Conservation (phyloP, 805 yeast species). For the Wickerhamomyces sydowiorum region DNA sequence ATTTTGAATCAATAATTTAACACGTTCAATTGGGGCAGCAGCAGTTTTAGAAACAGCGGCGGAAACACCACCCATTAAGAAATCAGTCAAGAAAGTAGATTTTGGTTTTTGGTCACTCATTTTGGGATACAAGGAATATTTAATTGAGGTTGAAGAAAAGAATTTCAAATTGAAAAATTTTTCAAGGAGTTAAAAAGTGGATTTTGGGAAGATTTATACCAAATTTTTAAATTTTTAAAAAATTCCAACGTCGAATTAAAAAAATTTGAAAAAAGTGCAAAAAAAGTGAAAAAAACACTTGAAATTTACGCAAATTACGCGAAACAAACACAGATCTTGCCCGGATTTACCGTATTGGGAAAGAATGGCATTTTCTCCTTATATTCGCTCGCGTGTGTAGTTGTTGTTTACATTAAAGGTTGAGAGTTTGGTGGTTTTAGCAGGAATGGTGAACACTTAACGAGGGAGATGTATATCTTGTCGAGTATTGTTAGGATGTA, state of each 20-base stretch:
- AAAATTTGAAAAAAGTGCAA: not conserved
- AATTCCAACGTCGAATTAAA: conserved; percentile 1
- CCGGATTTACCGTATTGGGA: not conserved
- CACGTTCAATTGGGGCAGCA: conserved; percentile 97
- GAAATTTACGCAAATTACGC: not conserved
- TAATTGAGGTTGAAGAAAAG: conserved; percentile 3
- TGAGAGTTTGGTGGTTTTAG: no score
- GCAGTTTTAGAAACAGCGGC: conserved; percentile 98
- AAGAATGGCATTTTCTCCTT: no score
- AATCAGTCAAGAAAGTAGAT: conserved; percentile 54
- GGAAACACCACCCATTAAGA: conserved; percentile 98
- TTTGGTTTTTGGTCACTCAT: conserved; percentile 28
- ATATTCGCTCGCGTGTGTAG: no score
- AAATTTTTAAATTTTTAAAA: not conserved
- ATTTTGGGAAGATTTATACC: not conserved
- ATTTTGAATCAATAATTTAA: conserved; percentile 92
- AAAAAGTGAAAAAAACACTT: not conserved
- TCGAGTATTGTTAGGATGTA: no score
- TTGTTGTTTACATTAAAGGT: no score
- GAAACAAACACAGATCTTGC: not conserved
- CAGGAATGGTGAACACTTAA: no score
- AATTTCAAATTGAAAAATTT: conserved; percentile 2
- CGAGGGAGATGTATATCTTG: no score
- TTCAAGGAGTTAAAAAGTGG: conserved; percentile 3
- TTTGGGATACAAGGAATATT: conserved; percentile 3